Evolutionary conservation across 108 stramenopile genomes (phyloP).

Genomic region (Aurantiochytrium sp.): DNA sequence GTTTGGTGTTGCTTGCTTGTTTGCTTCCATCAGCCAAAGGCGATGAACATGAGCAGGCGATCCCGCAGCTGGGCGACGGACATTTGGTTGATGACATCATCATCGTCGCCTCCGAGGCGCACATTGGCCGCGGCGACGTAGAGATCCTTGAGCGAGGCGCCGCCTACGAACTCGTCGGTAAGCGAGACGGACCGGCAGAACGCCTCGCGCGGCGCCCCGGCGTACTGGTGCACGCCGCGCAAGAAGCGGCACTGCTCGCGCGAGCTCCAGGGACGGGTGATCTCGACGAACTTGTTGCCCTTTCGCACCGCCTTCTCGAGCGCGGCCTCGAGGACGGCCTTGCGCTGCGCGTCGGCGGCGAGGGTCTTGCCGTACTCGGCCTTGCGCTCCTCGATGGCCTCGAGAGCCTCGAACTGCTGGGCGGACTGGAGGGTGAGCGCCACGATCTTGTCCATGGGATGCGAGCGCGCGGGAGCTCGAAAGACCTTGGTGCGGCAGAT

Average conservation of each 20-base stretch:
- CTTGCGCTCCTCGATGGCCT: not conserved
- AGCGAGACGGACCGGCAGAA: not conserved
- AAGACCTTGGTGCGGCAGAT: not conserved
- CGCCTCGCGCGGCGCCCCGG: not conserved
- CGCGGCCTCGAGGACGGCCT: not conserved
- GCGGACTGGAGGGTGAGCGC: not conserved
- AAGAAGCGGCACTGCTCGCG: not conserved
- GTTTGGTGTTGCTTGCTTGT: no score
- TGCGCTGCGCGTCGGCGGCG: not conserved
- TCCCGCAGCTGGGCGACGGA: not conserved
- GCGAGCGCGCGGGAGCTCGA: not conserved
- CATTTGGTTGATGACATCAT: not conserved
- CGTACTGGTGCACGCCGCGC: not conserved
- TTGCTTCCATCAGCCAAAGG: not conserved
- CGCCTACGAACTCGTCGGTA: not conserved
- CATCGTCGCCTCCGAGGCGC: not conserved
- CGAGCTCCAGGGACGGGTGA: not conserved
- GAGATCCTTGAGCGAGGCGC: not conserved
- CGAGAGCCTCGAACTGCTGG: not conserved
- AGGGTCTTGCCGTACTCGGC: not conserved
- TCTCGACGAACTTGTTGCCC: not conserved
- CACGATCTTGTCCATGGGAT: not conserved
- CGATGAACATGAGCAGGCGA: not conserved
- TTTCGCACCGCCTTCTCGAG: conserved; percentile 9
- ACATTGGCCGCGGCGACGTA: not conserved